phyloP scores from a whole-genome alignment of 768 basidiomycete genomes.

The Strobilomyces dryophilus region DNA sequence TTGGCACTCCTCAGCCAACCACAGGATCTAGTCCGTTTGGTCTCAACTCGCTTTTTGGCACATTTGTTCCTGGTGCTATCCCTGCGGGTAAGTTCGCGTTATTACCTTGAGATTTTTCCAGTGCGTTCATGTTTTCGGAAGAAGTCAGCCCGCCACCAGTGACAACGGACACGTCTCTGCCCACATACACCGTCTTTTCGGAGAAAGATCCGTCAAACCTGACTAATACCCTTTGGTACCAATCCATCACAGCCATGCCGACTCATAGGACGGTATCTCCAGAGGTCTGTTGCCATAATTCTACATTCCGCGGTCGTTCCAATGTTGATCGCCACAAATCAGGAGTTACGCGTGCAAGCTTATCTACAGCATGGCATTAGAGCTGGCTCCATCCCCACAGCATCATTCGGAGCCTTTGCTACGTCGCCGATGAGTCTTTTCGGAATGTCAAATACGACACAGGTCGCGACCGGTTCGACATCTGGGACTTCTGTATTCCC shows the following conservation, averaged over 20 bases:
- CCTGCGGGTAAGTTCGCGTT: background rate
- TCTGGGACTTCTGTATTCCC: background rate
- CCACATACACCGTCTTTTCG: background rate
- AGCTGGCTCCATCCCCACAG: no score
- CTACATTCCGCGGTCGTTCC: background rate
- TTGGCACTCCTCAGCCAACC: no score
- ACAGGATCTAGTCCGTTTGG: no score
- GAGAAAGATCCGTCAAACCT: background rate
- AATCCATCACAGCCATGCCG: background rate
- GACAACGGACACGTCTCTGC: background rate
- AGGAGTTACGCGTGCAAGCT: background rate
- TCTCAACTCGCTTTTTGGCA: background rate
- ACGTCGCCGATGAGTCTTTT: background rate
- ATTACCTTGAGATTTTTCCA: background rate
- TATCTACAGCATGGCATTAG: background rate
- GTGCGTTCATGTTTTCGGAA: background rate
- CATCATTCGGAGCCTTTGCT: background rate
- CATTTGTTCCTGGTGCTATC: background rate
- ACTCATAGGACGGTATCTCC: background rate
- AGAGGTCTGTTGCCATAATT: background rate
- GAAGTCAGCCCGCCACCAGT: background rate
- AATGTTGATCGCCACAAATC: background rate
- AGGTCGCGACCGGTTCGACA: background rate
- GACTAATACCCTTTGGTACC: background rate
- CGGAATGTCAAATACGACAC: background rate